Conservation (phyloP, 2,329 filamentous ascomycete species). For the Penicillium sp. region DNA sequence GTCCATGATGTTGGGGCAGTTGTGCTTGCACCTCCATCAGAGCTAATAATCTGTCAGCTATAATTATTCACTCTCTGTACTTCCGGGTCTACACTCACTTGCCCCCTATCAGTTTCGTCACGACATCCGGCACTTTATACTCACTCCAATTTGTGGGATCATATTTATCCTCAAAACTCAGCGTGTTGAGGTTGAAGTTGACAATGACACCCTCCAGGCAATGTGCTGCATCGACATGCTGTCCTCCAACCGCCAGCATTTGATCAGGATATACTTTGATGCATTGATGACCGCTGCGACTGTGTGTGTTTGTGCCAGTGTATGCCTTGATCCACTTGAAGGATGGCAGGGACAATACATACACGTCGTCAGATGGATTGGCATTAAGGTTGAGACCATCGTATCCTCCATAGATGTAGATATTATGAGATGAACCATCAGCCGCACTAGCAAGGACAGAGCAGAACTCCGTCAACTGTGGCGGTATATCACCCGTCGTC, state of each 20-base stretch:
- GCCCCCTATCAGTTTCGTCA: constrained; percentile 37
- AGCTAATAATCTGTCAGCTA: constrained; percentile 18
- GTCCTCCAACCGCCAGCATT: constrained; percentile 18
- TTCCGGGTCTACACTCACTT: constrained; percentile 22
- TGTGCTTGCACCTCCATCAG: constrained; percentile 33
- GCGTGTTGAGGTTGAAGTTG: constrained; percentile 20
- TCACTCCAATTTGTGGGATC: constrained; percentile 15
- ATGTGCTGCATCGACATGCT: constrained; percentile 2
- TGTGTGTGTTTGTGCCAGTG: constrained; percentile 16
- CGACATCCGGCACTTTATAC: constrained; percentile 16
- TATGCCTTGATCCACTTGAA: constrained; percentile 22
- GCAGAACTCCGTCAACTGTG: constrained; percentile 39
- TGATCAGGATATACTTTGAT: constrained; percentile 22
- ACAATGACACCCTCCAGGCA: constrained; percentile 18
- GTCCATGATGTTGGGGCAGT: constrained; percentile 45
- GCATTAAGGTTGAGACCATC: constrained; percentile 32
- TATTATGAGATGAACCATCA: constrained; percentile 46
- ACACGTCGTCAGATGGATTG: constrained; percentile 41
- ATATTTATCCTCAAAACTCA: constrained; percentile 17
- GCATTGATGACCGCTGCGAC: constrained; percentile 18
- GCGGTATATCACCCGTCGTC: constrained; percentile 39
- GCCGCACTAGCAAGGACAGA: constrained; percentile 40
- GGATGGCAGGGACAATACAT: constrained; percentile 23
- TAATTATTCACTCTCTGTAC: no score
- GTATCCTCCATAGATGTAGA: constrained; percentile 52